Conservation (phyloP, 2,329 filamentous ascomycete species). For the Lachnellula hyalina region DNA sequence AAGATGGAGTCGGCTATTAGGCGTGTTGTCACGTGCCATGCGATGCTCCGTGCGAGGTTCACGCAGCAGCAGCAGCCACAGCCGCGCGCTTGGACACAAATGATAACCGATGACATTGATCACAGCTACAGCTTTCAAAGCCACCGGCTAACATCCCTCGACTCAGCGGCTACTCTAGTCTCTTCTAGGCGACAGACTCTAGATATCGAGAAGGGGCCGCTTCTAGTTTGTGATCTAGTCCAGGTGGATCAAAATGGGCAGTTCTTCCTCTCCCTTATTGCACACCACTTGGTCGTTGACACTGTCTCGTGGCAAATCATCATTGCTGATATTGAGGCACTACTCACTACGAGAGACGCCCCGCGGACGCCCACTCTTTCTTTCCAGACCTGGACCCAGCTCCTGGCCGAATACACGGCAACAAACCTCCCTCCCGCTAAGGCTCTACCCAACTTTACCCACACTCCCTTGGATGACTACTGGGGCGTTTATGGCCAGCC, state of each 20-base stretch:
- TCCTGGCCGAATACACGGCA: slow-evolving; percentile 29
- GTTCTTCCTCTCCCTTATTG: slow-evolving; percentile 11
- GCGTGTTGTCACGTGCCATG: slow-evolving; percentile 30
- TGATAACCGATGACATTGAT: slow-evolving; percentile 21
- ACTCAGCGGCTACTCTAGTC: neutral
- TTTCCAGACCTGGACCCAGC: slow-evolving; percentile 33
- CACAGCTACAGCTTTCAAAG: neutral
- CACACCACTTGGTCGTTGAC: slow-evolving; percentile 27
- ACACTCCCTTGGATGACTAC: slow-evolving; percentile 7
- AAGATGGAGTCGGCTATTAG: slow-evolving; percentile 22
- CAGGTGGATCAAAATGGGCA: neutral
- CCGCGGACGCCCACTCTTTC: slow-evolving; percentile 35
- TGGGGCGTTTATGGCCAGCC: slow-evolving; percentile 15
- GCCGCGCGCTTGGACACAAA: slow-evolving; percentile 29
- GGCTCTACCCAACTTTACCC: neutral
- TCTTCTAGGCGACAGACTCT: neutral
- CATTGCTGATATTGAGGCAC: slow-evolving; percentile 32
- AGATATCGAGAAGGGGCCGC: slow-evolving; percentile 2
- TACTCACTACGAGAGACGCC: neutral
- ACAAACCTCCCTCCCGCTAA: slow-evolving; percentile 15
- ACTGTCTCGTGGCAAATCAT: slow-evolving; percentile 34
- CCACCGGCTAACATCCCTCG: neutral
- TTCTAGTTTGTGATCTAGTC: slow-evolving; percentile 1
- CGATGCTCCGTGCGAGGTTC: slow-evolving; percentile 36
- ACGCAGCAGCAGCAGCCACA: neutral